A percentile compares a stretch with the other conserved stretches of the same genome.
Conservation (phyloP, 768 basidiomycete species). For the Trametes cingulata region DNA sequence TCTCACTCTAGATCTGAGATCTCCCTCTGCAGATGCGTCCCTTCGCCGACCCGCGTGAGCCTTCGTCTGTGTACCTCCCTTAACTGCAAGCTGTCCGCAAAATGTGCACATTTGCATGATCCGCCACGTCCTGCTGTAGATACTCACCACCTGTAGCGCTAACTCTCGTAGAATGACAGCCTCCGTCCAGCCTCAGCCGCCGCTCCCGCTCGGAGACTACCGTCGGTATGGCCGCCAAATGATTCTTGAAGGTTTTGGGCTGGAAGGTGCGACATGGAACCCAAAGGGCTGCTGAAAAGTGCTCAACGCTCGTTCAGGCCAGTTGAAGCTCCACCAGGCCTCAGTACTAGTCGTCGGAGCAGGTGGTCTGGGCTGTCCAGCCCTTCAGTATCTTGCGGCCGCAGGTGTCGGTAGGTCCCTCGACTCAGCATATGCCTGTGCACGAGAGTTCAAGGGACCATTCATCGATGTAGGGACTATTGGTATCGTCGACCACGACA, state of each 20-base stretch:
- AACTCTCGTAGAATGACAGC: background rate
- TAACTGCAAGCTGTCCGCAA: no score
- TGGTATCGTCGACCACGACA: slow-evolving; percentile 87
- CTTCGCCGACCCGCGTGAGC: no score
- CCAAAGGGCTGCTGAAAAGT: no score
- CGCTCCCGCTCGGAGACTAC: slow-evolving; percentile 62
- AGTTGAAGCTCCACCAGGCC: slow-evolving; percentile 74
- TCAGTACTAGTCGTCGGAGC: slow-evolving; percentile 90
- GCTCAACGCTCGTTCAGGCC: slow-evolving; percentile 50
- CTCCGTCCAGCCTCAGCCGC: slow-evolving; percentile 6
- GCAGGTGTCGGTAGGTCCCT: slow-evolving; percentile 79
- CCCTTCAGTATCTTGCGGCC: slow-evolving; percentile 89
- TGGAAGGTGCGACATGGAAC: slow-evolving; percentile 81
- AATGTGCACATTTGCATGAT: no score
- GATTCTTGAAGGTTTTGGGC: slow-evolving; percentile 87
- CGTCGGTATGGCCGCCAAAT: slow-evolving; percentile 94
- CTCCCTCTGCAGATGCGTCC: no score
- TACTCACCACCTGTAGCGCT: no score
- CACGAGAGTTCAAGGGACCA: background rate
- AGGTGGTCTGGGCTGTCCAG: slow-evolving; percentile 95
- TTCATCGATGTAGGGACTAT: slow-evolving; percentile 58
- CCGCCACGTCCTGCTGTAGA: no score
- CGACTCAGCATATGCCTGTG: slow-evolving; percentile 4
- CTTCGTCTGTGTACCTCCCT: no score
- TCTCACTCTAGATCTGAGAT: no score